Base-by-base conservation (phyloP, 129 eudicot species). In the Tanacetum coccineum region DNA sequence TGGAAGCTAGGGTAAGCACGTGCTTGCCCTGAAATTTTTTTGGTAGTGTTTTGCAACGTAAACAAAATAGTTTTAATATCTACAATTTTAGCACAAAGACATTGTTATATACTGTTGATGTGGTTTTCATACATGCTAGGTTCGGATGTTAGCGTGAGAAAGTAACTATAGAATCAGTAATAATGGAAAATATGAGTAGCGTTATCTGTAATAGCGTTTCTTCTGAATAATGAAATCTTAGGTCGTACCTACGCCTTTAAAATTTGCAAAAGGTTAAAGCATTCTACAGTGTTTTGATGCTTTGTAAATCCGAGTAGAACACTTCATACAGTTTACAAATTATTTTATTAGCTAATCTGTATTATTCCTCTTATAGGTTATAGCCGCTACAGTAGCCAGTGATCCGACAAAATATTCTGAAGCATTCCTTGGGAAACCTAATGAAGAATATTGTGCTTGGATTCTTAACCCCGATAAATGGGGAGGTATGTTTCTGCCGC, bases 351-450 rank as follows among this genome's bases (percentile, higher is more conserved):
- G 69, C 70, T 58, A 42, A 28, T 39, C 12, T 54, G 62, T 62
- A 15, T 65, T 45, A 21, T 53, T 55, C 51, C 59, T 73, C 39
- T 63, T 58, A 57, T 59, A 26, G 99, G 99, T 93, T 73, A 93
- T 93, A 80, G 99, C 99, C 66, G 92, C 92, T 67, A 81, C 96
- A 7, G 99, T 93, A 66, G 78, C 86, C 20, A 89, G 99, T 76
- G 99, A 93, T 86, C 92, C 95, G 59, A 81, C 77, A 59, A 86
- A 89, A 71, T 93, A 84, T 76, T 82, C 92, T 18, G 99, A 93
- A 75, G 96, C 92, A 59, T 86, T 93, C 66, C 93, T 93, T 70
- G 99, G 95, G 68, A 88, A 86, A 70, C 75, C 86, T 42, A 93
- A 93, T 25, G 76, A 81, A 71, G 96, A 93, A 72, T 93, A 93